phyloP scores from a whole-genome alignment of 1,139 yeast genomes.

The Suhomyces guaymorum region DNA sequence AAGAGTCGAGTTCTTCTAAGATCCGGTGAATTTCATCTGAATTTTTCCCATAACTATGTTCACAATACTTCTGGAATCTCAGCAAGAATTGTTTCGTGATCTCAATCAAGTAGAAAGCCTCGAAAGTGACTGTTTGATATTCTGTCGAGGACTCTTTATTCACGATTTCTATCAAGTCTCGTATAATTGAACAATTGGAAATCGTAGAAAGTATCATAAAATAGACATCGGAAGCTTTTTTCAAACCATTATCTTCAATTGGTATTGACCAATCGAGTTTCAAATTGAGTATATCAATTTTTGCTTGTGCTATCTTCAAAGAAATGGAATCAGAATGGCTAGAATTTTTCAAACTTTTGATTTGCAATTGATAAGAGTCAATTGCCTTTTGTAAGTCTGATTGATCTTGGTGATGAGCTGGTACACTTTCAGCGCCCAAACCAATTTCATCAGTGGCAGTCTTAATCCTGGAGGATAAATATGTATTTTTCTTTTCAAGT shows the following conservation, averaged over 20 bases:
- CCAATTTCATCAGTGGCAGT: too few relatives aligned
- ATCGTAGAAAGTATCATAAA: constrained; percentile 6
- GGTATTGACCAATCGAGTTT: neutral
- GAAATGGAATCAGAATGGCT: constrained; percentile 14
- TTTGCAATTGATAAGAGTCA: constrained; percentile 21
- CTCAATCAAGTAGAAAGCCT: too few relatives aligned
- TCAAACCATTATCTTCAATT: neutral
- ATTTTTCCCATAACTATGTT: neutral
- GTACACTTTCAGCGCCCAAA: too few relatives aligned
- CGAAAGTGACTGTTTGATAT: too few relatives aligned
- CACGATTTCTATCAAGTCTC: neutral
- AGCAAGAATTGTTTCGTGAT: too few relatives aligned
- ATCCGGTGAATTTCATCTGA: neutral
- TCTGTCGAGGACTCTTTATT: too few relatives aligned
- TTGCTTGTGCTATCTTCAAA: constrained; percentile 13
- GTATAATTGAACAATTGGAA: neutral
- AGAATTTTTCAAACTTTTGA: constrained; percentile 16
- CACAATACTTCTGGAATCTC: too few relatives aligned
- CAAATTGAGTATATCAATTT: constrained; percentile 5
- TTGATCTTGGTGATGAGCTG: neutral
- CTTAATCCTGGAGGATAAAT: constrained; percentile 22
- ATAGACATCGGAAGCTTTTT: constrained; percentile 4
- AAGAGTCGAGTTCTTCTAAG: neutral
- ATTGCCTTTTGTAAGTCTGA: constrained; percentile 11
- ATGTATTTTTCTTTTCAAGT: constrained; percentile 34